phyloP scores from a whole-genome alignment of 106 monocot genomes.

The Xerophyta viscosa region DNA sequence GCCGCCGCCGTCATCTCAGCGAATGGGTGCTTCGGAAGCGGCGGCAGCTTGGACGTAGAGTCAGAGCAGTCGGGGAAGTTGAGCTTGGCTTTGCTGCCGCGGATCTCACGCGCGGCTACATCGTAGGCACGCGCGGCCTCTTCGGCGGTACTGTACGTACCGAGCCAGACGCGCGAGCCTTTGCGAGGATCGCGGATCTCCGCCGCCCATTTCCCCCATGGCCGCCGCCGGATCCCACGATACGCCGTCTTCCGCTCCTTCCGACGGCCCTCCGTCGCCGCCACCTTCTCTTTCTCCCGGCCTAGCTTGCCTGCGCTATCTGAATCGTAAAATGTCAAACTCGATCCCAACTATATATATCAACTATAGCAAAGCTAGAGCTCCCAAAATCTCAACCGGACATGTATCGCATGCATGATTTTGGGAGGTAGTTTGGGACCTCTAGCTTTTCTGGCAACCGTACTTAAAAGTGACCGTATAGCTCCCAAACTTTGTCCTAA shows the following conservation, averaged over 20 bases:
- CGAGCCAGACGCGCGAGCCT: slow-evolving; percentile 53
- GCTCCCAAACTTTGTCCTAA: too few relatives aligned
- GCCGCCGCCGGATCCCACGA: slow-evolving; percentile 35
- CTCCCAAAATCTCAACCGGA: too few relatives aligned
- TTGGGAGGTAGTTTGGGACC: too few relatives aligned
- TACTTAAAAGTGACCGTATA: too few relatives aligned
- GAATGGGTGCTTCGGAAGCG: not conserved
- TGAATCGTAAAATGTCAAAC: too few relatives aligned
- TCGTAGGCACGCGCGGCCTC: slow-evolving; percentile 58
- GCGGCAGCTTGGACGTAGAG: not conserved
- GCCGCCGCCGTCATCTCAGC: too few relatives aligned
- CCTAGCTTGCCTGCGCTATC: too few relatives aligned
- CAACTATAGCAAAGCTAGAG: too few relatives aligned
- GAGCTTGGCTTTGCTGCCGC: slow-evolving; percentile 37
- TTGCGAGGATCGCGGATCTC: slow-evolving; percentile 56
- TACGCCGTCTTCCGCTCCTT: slow-evolving; percentile 27
- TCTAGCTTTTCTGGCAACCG: too few relatives aligned
- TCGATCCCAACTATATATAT: too few relatives aligned
- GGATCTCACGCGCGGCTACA: slow-evolving; percentile 24
- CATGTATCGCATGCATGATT: too few relatives aligned
- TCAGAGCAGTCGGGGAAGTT: slow-evolving; percentile 26
- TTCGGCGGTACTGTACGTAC: slow-evolving; percentile 48
- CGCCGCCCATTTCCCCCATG: slow-evolving; percentile 59
- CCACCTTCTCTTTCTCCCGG: too few relatives aligned
- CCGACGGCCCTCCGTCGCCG: slow-evolving; percentile 1